These are phyloP conservation scores for Ascochyta fabae DNA, from an alignment of 2,329 filamentous ascomycete genomes.

Conservation along the genomic window DNA sequence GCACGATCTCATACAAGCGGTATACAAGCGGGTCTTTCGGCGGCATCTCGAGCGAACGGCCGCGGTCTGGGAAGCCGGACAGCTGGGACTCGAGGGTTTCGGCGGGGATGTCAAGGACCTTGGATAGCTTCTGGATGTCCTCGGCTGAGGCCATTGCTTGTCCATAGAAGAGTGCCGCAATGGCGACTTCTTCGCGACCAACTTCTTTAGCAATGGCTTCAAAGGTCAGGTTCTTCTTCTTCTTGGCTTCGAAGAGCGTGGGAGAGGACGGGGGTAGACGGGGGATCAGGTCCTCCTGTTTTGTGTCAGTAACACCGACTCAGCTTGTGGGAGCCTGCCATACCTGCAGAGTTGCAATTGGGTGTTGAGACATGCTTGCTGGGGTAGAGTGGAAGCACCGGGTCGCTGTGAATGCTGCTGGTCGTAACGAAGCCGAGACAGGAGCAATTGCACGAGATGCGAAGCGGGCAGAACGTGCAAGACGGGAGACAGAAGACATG, in stretches of 20 bases:
- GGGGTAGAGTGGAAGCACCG: slow-evolving; percentile 37
- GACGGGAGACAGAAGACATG: slow-evolving; percentile 37
- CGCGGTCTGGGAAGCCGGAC: slow-evolving; percentile 79
- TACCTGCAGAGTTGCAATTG: slow-evolving; percentile 51
- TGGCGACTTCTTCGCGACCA: slow-evolving; percentile 80
- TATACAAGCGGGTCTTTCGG: slow-evolving; percentile 88
- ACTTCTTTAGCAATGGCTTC: slow-evolving; percentile 76
- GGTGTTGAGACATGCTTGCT: slow-evolving; percentile 44
- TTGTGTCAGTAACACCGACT: slow-evolving; percentile 16
- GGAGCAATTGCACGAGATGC: slow-evolving; percentile 42
- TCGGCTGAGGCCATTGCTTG: slow-evolving; percentile 76
- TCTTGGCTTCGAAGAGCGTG: slow-evolving; percentile 82
- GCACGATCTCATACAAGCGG: slow-evolving; percentile 88
- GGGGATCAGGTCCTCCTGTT: slow-evolving; percentile 68
- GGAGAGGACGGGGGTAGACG: slow-evolving; percentile 74
- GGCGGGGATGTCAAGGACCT: slow-evolving; percentile 67
- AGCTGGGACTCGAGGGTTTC: slow-evolving; percentile 67
- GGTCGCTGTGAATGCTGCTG: slow-evolving; percentile 29
- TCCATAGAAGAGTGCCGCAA: slow-evolving; percentile 90
- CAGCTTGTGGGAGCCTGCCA: neutral
- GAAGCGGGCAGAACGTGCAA: slow-evolving; percentile 40
- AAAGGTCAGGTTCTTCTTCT: slow-evolving; percentile 76
- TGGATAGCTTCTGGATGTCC: slow-evolving; percentile 71
- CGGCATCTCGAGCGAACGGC: slow-evolving; percentile 80
- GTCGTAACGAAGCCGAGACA: slow-evolving; percentile 24